phyloP scores from a whole-genome alignment of 768 basidiomycete genomes.

The Xanthoconium purpureum region DNA sequence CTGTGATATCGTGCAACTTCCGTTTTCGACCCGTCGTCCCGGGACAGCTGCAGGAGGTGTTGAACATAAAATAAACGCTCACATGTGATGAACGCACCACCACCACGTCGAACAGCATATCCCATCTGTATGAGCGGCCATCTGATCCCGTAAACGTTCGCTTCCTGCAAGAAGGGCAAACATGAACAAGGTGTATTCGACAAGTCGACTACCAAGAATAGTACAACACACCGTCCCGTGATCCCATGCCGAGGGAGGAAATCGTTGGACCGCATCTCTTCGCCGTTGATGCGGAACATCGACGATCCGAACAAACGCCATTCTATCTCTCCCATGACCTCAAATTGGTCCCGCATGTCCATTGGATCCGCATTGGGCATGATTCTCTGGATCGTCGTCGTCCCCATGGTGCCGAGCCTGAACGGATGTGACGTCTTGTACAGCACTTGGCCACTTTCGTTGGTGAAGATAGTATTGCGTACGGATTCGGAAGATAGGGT shows the following conservation, averaged over 20 bases:
- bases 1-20: constrained; percentile 19
- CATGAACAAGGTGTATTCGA: no score
- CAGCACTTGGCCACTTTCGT: constrained; percentile 23
- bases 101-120: constrained; percentile 11
- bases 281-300: constrained; percentile 27
- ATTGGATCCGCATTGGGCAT: constrained; percentile 10
- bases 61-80: neutral
- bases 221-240: constrained; percentile 10
- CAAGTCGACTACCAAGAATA: neutral
- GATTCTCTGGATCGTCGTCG: constrained; percentile 23
- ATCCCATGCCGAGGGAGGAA: constrained; percentile 23
- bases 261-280: constrained; percentile 20
- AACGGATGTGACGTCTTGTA: constrained; percentile 22
- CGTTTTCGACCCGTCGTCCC: constrained; percentile 8
- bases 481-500: constrained; percentile 19
- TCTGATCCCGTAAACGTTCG: constrained; percentile 32
- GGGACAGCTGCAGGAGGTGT: constrained; percentile 9
- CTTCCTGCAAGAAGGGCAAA: constrained; percentile 2
- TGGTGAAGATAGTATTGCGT: constrained; percentile 18
- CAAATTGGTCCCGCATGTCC: constrained; percentile 29
- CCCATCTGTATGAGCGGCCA: constrained; percentile 33
- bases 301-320: constrained; percentile 28
- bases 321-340: constrained; percentile 33
- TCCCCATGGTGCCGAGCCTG: constrained; percentile 1
- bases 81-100: constrained; percentile 2